phyloP scores from a whole-genome alignment of 1,284 basidiomycete genomes.

The Ustilago tritici region DNA sequence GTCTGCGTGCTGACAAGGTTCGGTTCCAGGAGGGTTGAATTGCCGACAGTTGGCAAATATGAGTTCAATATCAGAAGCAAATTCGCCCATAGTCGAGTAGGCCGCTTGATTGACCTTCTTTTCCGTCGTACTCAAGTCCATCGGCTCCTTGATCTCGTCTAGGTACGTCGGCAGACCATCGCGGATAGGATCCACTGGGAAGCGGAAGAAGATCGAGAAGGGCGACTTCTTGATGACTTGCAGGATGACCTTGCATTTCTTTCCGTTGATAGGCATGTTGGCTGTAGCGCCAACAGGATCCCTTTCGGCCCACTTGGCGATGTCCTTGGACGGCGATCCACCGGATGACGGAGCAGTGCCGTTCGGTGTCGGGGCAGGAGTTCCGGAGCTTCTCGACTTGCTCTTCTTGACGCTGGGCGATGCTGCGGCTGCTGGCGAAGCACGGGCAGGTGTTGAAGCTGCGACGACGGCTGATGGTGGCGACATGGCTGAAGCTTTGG shows the following conservation, averaged over 20 bases:
- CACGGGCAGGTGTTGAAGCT: slow-evolving; percentile 5
- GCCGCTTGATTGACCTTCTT: slow-evolving; percentile 72
- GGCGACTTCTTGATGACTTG: slow-evolving; percentile 77
- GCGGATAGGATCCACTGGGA: slow-evolving; percentile 84
- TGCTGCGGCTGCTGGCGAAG: slow-evolving; percentile 16
- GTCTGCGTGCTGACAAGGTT: slow-evolving; percentile 78
- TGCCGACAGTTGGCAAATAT: slow-evolving; percentile 83
- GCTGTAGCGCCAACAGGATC: slow-evolving; percentile 55
- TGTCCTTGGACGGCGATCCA: slow-evolving; percentile 29
- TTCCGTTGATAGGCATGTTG: slow-evolving; percentile 62
- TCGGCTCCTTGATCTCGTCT: slow-evolving; percentile 88
- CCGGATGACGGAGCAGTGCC: slow-evolving; percentile 18
- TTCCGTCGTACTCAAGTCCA: slow-evolving; percentile 91
- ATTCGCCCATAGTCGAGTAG: slow-evolving; percentile 72
- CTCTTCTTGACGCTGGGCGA: slow-evolving; percentile 23
- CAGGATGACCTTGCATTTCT: slow-evolving; percentile 81
- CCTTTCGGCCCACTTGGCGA: slow-evolving; percentile 36
- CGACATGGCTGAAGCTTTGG: slow-evolving; percentile 16
- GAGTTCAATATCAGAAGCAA: slow-evolving; percentile 83
- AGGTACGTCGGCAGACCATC: slow-evolving; percentile 88
- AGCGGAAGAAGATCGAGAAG: slow-evolving; percentile 81
- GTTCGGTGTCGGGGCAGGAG: slow-evolving; percentile 17
- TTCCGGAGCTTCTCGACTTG: slow-evolving; percentile 21
- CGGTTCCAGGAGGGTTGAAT: slow-evolving; percentile 74
- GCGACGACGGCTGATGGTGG: slow-evolving; percentile 17